Conservation (phyloP, 305 asterid genomes). For the Solanum hybrid region DNA sequence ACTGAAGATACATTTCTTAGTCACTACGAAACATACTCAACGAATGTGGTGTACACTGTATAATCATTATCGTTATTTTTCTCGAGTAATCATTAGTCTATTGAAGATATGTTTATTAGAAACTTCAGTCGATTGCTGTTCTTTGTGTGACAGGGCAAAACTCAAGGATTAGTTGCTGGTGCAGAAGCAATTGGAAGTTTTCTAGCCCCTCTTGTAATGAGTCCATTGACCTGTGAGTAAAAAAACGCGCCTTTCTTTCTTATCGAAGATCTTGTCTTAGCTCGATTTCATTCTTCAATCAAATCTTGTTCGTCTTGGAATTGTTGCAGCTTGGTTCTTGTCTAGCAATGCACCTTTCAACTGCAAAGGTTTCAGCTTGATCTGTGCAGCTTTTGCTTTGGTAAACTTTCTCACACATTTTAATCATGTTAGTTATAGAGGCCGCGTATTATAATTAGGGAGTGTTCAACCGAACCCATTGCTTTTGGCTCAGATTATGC, state of each 20-base stretch:
- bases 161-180: slow-evolving; percentile 76
- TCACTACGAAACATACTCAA: not conserved
- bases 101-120: not conserved
- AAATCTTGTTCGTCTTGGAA: slow-evolving; percentile 2
- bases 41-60: not conserved
- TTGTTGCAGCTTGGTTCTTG: slow-evolving; percentile 69
- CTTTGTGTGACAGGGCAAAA: slow-evolving; percentile 48
- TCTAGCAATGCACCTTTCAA: slow-evolving; percentile 69
- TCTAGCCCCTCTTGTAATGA: slow-evolving; percentile 78
- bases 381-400: slow-evolving; percentile 66
- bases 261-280: not conserved
- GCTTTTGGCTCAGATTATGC: not conserved
- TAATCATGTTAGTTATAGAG: not conserved
- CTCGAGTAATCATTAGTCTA: not conserved
- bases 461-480: not conserved
- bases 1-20: not conserved
- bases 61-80: not conserved
- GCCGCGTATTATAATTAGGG: not conserved
- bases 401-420: slow-evolving; percentile 23
- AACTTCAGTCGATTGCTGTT: not conserved
- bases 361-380: slow-evolving; percentile 84
- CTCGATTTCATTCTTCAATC: not conserved
- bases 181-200: slow-evolving; percentile 65
- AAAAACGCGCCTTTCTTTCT: not conserved
- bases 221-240: slow-evolving; percentile 73